Conservation (phyloP, 1,139 yeast genomes). For the Geotrichum fermentans region DNA sequence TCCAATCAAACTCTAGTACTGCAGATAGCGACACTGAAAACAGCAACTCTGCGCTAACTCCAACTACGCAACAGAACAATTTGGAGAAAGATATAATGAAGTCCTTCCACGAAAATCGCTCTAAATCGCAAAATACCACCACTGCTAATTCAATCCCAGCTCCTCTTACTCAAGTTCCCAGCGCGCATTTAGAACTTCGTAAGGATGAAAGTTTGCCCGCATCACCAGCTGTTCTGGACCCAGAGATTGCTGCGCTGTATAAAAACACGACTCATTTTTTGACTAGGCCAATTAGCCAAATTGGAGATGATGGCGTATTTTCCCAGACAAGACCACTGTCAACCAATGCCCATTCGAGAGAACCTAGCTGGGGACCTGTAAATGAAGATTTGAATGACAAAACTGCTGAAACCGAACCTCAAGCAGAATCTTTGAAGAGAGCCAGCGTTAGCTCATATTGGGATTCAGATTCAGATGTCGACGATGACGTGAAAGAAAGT, state of each 20-base stretch:
- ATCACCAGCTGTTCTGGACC: slow-evolving; percentile 20
- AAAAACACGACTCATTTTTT: slow-evolving; percentile 32
- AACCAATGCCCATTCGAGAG: too few relatives aligned
- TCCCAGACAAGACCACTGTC: too few relatives aligned
- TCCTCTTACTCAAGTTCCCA: too few relatives aligned
- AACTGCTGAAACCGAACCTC: too few relatives aligned
- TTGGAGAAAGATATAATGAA: slow-evolving; percentile 16
- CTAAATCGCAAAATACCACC: too few relatives aligned
- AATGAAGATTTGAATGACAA: too few relatives aligned
- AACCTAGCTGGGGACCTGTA: too few relatives aligned
- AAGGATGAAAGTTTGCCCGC: background rate
- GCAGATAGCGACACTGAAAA: background rate
- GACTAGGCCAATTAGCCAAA: slow-evolving; percentile 31
- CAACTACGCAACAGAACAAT: slow-evolving; percentile 7
- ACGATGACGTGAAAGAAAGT: background rate
- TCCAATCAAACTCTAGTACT: background rate
- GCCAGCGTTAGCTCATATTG: too few relatives aligned
- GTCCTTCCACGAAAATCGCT: slow-evolving; percentile 8
- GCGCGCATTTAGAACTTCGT: background rate
- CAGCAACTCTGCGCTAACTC: background rate
- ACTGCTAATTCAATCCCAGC: background rate
- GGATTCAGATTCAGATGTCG: too few relatives aligned
- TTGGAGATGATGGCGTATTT: slow-evolving; percentile 20
- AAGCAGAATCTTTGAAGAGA: too few relatives aligned
- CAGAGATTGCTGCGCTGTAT: slow-evolving; percentile 36